Evolutionary conservation across 306 rosid genomes (phyloP).

Genomic region (Trifolium fragiferum): DNA sequence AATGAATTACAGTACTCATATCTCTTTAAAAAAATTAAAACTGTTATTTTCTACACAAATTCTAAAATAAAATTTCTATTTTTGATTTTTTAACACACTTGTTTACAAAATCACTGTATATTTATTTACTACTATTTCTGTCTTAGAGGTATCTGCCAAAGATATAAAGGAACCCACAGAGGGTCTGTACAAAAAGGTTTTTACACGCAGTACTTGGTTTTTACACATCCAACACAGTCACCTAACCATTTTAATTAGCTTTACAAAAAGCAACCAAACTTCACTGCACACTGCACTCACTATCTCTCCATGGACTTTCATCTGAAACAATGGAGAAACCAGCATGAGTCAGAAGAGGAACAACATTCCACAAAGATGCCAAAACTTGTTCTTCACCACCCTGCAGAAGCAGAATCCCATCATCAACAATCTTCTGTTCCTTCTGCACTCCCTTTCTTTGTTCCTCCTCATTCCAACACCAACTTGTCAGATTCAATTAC

Average conservation of each 20-base stretch:
- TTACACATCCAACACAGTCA: conserved; percentile 41
- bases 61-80: no score
- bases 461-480: conserved; percentile 65
- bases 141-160: conserved; percentile 51
- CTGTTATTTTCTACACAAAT: no score
- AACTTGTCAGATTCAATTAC: conserved; percentile 60
- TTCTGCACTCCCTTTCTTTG: conserved; percentile 73
- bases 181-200: conserved; percentile 47
- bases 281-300: neutral
- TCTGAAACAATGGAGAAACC: conserved; percentile 88
- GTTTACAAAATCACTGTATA: no score
- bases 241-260: conserved; percentile 35
- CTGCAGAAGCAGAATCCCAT: conserved; percentile 56
- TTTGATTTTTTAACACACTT: no score
- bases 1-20: no score
- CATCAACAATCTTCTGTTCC: conserved; percentile 52
- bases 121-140: no score
- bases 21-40: no score
- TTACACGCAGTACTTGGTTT: conserved; percentile 51
- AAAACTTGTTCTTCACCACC: conserved; percentile 52
- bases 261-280: conserved; percentile 30
- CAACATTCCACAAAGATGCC: conserved; percentile 82
- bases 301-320: conserved; percentile 83
- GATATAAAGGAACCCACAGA: conserved; percentile 54
- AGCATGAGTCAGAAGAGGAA: conserved; percentile 79